These are phyloP conservation scores for Botrytis aclada DNA, from an alignment of 2,329 filamentous ascomycete species.

Conservation along the genomic window DNA sequence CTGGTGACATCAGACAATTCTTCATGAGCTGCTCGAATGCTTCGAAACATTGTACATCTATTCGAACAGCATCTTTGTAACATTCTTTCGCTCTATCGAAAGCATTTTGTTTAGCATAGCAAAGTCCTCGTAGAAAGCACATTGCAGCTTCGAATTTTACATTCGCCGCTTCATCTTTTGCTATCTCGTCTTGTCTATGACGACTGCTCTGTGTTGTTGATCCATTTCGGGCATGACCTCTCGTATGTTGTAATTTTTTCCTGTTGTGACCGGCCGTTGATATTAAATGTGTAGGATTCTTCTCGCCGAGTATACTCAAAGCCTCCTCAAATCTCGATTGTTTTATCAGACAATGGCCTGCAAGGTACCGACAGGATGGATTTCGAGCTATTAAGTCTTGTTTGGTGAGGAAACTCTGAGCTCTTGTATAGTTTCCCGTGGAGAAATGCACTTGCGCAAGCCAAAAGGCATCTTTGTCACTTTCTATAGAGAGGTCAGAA, in stretches of 20 bases:
- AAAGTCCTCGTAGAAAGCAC: slow-evolving; percentile 91
- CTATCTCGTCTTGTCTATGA: slow-evolving; percentile 31
- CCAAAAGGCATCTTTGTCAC: slow-evolving; percentile 93
- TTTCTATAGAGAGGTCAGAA: slow-evolving; percentile 54
- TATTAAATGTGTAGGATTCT: slow-evolving; percentile 88
- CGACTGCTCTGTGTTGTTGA: slow-evolving; percentile 44
- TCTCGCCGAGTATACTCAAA: slow-evolving; percentile 79
- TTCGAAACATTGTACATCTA: slow-evolving; percentile 97
- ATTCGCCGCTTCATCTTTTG: slow-evolving; percentile 66
- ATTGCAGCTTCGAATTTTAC: slow-evolving; percentile 92
- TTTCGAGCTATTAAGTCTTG: slow-evolving; percentile 80
- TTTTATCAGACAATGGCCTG: slow-evolving; percentile 91
- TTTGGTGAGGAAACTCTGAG: slow-evolving; percentile 79
- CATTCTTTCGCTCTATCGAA: slow-evolving; percentile 97
- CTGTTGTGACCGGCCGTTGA: slow-evolving; percentile 57
- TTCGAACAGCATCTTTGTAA: slow-evolving; percentile 94
- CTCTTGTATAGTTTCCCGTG: slow-evolving; percentile 90
- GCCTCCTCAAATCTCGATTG: slow-evolving; percentile 89
- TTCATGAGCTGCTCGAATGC: slow-evolving; percentile 97
- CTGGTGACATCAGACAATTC: slow-evolving; percentile 82
- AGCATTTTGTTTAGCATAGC: slow-evolving; percentile 94
- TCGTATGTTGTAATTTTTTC: slow-evolving; percentile 69
- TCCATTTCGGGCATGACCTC: slow-evolving; percentile 50
- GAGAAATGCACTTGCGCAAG: slow-evolving; percentile 97
- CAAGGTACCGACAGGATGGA: slow-evolving; percentile 85